phyloP scores from a whole-genome alignment of 305 asterid genomes.

The Fraxinus dipetala region DNA sequence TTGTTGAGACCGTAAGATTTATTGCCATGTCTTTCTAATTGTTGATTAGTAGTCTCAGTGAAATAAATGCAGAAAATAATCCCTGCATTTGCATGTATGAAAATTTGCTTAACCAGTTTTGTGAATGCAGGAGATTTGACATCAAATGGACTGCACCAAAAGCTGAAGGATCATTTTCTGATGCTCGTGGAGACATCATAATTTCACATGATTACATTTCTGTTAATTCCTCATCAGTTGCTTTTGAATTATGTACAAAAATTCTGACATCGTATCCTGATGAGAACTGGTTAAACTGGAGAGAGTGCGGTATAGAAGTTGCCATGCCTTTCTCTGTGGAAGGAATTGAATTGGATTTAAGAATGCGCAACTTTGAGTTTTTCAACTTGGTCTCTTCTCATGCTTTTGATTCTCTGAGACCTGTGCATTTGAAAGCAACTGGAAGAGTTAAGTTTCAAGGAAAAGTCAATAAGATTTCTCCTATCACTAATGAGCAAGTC shows the following conservation, averaged over 20 bases:
- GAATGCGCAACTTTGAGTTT: constrained; percentile 93
- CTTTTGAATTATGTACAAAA: constrained; percentile 83
- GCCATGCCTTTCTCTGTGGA: constrained; percentile 74
- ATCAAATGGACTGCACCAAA: constrained; percentile 97
- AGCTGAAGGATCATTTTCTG: constrained; percentile 96
- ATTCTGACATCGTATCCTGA: constrained; percentile 74
- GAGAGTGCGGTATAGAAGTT: constrained; percentile 52
- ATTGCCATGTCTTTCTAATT: constrained; percentile 27
- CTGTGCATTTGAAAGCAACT: constrained; percentile 89
- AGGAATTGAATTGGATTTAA: constrained; percentile 89
- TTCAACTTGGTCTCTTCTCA: constrained; percentile 81
- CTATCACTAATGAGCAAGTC: constrained; percentile 34
- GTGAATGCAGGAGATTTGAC: constrained; percentile 79
- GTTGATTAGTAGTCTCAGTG: constrained; percentile 20
- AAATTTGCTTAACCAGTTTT: constrained; percentile 26
- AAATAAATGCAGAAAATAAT: constrained; percentile 13
- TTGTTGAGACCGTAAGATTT: constrained; percentile 89
- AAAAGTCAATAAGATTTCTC: constrained; percentile 53
- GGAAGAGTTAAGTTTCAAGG: constrained; percentile 96
- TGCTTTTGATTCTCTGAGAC: constrained; percentile 88
- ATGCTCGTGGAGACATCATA: constrained; percentile 99
- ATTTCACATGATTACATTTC: constrained; percentile 83
- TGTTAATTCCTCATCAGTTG: constrained; percentile 89
- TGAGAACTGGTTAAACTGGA: constrained; percentile 47
- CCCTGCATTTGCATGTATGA: constrained; percentile 17